Evolutionary conservation across 345 rosid genomes (phyloP).

Genomic region (Excoecaria agallocha): DNA sequence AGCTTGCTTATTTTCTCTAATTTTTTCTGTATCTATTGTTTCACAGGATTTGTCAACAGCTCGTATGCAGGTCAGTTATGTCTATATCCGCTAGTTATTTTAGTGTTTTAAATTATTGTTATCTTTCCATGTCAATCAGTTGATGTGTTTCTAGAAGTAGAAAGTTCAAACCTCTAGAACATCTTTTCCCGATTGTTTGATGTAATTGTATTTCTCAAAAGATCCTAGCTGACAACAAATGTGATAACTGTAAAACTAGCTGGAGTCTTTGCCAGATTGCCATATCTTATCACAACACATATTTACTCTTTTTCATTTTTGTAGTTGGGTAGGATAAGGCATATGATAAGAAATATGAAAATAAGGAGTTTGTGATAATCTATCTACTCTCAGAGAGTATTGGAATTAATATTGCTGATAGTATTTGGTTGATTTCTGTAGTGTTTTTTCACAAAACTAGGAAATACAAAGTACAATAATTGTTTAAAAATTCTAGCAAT

Average conservation of each 20-base stretch:
- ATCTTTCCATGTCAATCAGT: not conserved
- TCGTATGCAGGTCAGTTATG: constrained; percentile 32
- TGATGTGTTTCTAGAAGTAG: not conserved
- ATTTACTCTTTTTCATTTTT: not conserved
- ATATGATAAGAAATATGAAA: not conserved
- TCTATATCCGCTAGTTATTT: not conserved
- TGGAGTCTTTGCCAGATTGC: not conserved
- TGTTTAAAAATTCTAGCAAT: not conserved
- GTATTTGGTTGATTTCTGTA: not conserved
- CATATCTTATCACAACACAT: not conserved
- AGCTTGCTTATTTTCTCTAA: not conserved
- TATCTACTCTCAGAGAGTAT: too few species aligned
- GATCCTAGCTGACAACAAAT: not conserved
- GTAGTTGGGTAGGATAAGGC: not conserved
- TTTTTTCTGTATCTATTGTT: constrained; percentile 10
- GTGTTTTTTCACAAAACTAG: not conserved
- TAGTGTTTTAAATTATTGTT: not conserved
- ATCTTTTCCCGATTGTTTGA: not conserved
- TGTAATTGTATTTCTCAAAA: not conserved
- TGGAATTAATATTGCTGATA: not conserved
- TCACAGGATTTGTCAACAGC: constrained; percentile 29
- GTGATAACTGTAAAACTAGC: not conserved
- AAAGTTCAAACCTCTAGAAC: not conserved
- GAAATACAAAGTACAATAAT: not conserved
- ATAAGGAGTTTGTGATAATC: too few species aligned